Evolutionary conservation across 306 rosid genomes (phyloP).

Genomic region (Phaseolus lunatus): DNA sequence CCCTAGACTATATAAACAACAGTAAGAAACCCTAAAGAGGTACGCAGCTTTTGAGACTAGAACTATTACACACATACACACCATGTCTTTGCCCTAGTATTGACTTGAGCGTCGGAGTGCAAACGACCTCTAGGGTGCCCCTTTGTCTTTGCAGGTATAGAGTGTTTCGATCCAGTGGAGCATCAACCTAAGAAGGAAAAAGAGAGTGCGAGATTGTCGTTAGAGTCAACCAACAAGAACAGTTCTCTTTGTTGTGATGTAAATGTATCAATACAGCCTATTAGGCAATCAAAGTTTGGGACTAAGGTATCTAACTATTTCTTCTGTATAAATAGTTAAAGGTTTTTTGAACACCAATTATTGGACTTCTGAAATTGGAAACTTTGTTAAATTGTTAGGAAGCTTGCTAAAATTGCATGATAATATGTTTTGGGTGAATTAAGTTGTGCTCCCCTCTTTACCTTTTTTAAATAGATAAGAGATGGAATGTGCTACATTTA

Average conservation of each 20-base stretch:
- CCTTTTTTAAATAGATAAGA: background rate
- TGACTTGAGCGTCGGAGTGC: no score
- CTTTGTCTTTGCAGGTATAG: no score
- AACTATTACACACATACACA: no score
- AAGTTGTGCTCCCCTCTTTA: background rate
- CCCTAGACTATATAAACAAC: no score
- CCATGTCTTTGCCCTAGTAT: no score
- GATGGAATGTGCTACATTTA: background rate
- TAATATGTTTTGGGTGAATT: background rate
- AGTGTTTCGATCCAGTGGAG: no score
- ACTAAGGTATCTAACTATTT: conserved; percentile 65
- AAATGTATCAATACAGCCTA: conserved; percentile 86
- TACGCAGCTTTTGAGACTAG: no score
- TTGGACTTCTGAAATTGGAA: background rate
- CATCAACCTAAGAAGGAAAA: no score
- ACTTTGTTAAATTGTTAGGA: conserved; percentile 15
- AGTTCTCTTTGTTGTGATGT: conserved; percentile 96
- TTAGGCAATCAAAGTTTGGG: conserved; percentile 80
- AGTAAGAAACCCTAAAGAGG: no score
- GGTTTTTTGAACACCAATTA: background rate
- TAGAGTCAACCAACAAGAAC: no score
- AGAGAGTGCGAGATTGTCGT: no score
- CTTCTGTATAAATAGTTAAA: conserved; percentile 2
- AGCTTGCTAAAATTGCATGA: conserved; percentile 8
- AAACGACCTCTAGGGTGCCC: no score